Evolutionary conservation across 345 rosid genomes (phyloP).

Genomic region (Boechera stricta): DNA sequence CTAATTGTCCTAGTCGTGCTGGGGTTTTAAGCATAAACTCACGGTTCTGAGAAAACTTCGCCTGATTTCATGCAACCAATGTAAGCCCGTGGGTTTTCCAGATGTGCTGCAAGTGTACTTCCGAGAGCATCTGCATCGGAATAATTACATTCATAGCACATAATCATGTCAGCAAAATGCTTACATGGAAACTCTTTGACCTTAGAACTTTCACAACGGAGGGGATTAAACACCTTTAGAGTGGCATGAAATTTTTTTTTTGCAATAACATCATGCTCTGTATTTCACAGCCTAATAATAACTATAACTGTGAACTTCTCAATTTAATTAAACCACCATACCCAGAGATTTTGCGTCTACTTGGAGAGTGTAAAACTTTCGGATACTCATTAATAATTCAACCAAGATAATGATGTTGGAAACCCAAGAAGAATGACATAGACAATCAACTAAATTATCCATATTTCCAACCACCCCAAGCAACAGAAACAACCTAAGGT

Average conservation of each 20-base stretch:
- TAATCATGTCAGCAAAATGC: slow-evolving; percentile 5
- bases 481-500: slow-evolving; percentile 19
- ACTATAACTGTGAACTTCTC: slow-evolving; percentile 4
- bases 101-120: slow-evolving; percentile 67
- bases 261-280: slow-evolving; percentile 2
- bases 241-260: background rate
- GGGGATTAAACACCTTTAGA: background rate
- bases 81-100: slow-evolving; percentile 69
- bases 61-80: slow-evolving; percentile 94
- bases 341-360: background rate
- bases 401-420: background rate
- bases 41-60: slow-evolving; percentile 75
- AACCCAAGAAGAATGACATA: background rate
- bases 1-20: background rate
- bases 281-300: background rate
- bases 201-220: background rate
- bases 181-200: slow-evolving; percentile 20
- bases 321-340: slow-evolving; percentile 21
- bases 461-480: background rate
- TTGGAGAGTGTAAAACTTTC: background rate
- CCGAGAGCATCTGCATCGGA: slow-evolving; percentile 66
- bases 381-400: background rate
- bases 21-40: slow-evolving; percentile 44
- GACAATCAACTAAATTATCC: background rate
- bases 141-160: slow-evolving; percentile 23